phyloP scores from a whole-genome alignment of 2,329 filamentous ascomycete species.

The Akanthomyces lecanii region DNA sequence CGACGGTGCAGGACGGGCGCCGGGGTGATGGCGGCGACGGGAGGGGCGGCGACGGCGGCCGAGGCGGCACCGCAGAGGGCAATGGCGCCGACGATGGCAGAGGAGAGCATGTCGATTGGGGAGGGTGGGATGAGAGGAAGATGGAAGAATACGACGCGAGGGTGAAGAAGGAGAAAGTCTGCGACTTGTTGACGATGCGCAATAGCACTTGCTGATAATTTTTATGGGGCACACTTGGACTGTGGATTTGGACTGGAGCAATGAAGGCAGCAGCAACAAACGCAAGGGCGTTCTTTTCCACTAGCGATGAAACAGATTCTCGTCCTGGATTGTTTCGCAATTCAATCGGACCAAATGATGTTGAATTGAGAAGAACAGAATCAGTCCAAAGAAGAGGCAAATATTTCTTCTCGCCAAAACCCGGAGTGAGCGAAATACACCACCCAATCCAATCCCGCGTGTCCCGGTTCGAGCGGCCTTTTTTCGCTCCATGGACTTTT shows the following conservation, averaged over 20 bases:
- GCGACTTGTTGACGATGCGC: slow-evolving; percentile 4
- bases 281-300: background rate
- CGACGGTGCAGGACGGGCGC: slow-evolving; percentile 20
- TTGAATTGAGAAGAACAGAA: background rate
- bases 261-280: too few species aligned
- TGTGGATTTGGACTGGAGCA: too few species aligned
- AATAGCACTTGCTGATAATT: background rate
- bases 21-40: background rate
- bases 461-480: slow-evolving; percentile 1
- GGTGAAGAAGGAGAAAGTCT: background rate
- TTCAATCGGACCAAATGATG: background rate
- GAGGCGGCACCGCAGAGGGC: slow-evolving; percentile 6
- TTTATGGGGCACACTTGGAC: too few species aligned
- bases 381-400: background rate
- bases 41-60: background rate
- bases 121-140: background rate
- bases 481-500: background rate
- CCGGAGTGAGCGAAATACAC: background rate
- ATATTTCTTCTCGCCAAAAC: background rate
- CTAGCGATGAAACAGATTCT: background rate
- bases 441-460: background rate
- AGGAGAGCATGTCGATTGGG: slow-evolving; percentile 13
- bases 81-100: slow-evolving; percentile 1
- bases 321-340: background rate
- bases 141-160: background rate